Evolutionary conservation across 768 basidiomycete species (phyloP).

Genomic region (Amanita phalloides): DNA sequence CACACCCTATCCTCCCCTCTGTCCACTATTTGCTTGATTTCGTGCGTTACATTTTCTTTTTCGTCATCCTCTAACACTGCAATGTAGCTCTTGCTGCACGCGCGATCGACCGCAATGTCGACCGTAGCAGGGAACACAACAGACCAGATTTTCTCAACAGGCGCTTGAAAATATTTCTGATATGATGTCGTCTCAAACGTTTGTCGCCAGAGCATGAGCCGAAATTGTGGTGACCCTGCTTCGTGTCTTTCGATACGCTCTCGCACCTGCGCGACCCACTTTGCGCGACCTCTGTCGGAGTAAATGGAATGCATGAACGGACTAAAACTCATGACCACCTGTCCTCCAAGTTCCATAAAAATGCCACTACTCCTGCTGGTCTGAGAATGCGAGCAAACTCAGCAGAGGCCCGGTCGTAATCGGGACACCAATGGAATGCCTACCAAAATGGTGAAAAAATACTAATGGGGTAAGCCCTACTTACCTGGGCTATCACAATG

Average conservation of each 20-base stretch:
- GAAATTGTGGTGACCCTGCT: constrained; percentile 72
- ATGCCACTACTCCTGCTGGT: constrained; percentile 55
- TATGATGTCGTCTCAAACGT: constrained; percentile 59
- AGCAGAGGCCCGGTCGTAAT: constrained; percentile 56
- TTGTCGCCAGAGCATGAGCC: constrained; percentile 62
- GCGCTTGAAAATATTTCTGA: constrained; percentile 43
- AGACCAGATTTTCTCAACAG: constrained; percentile 43
- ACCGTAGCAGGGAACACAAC: constrained; percentile 43
- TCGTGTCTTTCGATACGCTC: constrained; percentile 63
- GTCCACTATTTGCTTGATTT: constrained; percentile 45
- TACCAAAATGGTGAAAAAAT: constrained; percentile 16
- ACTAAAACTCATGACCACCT: constrained; percentile 26
- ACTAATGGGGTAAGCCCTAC: constrained; percentile 1
- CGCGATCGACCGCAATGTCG: constrained; percentile 52
- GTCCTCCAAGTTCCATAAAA: constrained; percentile 92
- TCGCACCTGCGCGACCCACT: constrained; percentile 70
- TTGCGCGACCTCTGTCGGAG: constrained; percentile 35
- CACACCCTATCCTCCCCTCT: constrained; percentile 55
- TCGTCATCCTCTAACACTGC: constrained; percentile 57
- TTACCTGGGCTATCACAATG: constrained; percentile 67
- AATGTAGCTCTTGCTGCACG: constrained; percentile 81
- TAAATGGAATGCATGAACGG: neutral
- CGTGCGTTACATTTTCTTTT: constrained; percentile 38
- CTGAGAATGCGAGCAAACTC: constrained; percentile 81
- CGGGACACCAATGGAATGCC: constrained; percentile 93